Evolutionary conservation across 495 filamentous ascomycete species (phyloP), one percentile per base, ranked within the genome.

Genomic region (Penicillium robsamsonii): DNA sequence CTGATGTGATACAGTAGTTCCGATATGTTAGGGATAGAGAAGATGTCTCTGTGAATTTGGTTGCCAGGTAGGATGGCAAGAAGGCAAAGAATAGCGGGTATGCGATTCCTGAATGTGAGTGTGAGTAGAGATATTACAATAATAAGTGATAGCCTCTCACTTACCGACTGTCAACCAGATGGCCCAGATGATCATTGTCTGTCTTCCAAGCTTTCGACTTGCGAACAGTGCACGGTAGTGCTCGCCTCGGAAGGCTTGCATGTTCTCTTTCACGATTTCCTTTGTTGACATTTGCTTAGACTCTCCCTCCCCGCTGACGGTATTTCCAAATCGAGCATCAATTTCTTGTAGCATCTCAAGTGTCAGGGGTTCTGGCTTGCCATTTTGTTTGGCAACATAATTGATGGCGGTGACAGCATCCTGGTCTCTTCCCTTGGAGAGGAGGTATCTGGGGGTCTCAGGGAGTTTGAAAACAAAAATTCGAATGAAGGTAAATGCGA

Each of bases 81-180:
- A 71, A 73, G 22, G 64, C 64, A 55, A 71, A 70, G 55, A 70
- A 73, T 0, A 73, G 57, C 5, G 70, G 70, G 48, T 71, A 71
- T 27, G 59, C 70, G 24, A 73, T 71, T 17, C 68, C 69, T 68
- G 48, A 5, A 15, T 15, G 3, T 12, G 11, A 37, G 33, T 37
- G 2, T 37, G 13, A 37, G 33, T 37, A 15, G 13, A 37, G 3
- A 37, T 37, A 37, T 37, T 33, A 2, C 31, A 31, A 13, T 10
- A 22, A 29, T 18, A 25, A 13, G 9, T 25, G 0, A 37, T 7
- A 12, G 11, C 5, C 2, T 22, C 9, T 22, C 4, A 50, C 55
- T 31, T 51, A 68, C 68, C 70, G 30, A 72, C 64, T 10, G 64
- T 70, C 11, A 72, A 38, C 70, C 70, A 73, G 4, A 70, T 63